Conservation (phyloP, 1,284 basidiomycete genomes). For the Schizophyllum commune region DNA sequence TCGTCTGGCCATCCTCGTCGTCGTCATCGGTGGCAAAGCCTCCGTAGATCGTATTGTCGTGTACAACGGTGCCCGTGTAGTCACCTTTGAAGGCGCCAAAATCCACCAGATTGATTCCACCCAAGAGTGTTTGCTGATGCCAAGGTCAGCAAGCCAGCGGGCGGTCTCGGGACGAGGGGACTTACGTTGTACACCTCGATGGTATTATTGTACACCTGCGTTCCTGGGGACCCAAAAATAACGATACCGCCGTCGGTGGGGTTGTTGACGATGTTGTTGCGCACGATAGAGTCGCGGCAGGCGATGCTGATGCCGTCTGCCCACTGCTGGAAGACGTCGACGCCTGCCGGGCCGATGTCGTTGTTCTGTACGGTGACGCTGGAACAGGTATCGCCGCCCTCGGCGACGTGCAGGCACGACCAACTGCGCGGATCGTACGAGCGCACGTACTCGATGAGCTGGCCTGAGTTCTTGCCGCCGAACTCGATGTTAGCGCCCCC, state of each 20-base stretch:
- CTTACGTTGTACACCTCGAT: conserved; percentile 63
- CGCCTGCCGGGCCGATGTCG: conserved; percentile 71
- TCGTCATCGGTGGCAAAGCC: conserved; percentile 51
- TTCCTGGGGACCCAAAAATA: conserved; percentile 75
- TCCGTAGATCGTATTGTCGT: conserved; percentile 63
- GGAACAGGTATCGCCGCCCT: conserved; percentile 60
- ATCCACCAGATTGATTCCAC: conserved; percentile 81
- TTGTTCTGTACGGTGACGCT: conserved; percentile 68
- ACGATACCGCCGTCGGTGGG: conserved; percentile 83
- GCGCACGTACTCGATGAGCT: conserved; percentile 64
- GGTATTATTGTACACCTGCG: conserved; percentile 58
- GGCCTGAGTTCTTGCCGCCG: conserved; percentile 60
- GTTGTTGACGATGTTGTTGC: conserved; percentile 65
- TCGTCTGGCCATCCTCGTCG: conserved; percentile 26
- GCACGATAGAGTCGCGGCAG: conserved; percentile 59
- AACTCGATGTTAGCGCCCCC: conserved; percentile 75
- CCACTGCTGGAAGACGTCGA: conserved; percentile 63
- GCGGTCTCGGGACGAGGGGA: conserved; percentile 1
- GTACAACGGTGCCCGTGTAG: conserved; percentile 62
- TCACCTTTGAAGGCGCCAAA: conserved; percentile 67
- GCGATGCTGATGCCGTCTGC: conserved; percentile 80
- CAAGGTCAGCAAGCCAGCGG: conserved; percentile 1
- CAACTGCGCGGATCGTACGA: conserved; percentile 67
- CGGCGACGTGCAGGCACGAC: conserved; percentile 65
- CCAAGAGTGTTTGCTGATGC: conserved; percentile 56